Conservation (phyloP, 2,329 filamentous ascomycete species). For the Elsinoe batatas region DNA sequence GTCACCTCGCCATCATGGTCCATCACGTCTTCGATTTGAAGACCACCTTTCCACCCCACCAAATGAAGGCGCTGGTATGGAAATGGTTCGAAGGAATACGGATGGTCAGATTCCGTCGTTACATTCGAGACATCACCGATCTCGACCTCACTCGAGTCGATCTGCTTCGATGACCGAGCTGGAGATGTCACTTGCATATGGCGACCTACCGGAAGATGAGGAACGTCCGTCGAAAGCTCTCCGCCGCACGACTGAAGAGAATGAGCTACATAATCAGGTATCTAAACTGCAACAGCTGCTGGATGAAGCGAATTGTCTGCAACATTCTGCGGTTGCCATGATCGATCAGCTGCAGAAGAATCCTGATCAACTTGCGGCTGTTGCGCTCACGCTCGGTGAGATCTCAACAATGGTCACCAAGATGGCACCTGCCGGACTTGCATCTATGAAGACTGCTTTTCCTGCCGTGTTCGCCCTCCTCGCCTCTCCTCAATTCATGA, state of each 20-base stretch:
- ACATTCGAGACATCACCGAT: slow-evolving; percentile 7
- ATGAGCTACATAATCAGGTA: slow-evolving; percentile 58
- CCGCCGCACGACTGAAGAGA: slow-evolving; percentile 38
- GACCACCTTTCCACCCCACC: slow-evolving; percentile 22
- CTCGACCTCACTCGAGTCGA: slow-evolving; percentile 20
- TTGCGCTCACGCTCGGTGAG: slow-evolving; percentile 85
- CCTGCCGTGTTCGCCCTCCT: slow-evolving; percentile 81
- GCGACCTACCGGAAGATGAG: slow-evolving; percentile 50
- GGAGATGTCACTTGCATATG: slow-evolving; percentile 89
- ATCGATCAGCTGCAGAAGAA: slow-evolving; percentile 72
- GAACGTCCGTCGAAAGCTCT: slow-evolving; percentile 47
- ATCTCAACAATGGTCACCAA: slow-evolving; percentile 73
- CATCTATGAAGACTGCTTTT: slow-evolving; percentile 66
- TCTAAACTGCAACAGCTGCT: slow-evolving; percentile 65
- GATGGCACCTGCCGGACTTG: slow-evolving; percentile 71
- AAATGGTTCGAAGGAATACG: slow-evolving; percentile 36
- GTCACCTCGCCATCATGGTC: slow-evolving; percentile 17
- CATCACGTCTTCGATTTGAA: slow-evolving; percentile 25
- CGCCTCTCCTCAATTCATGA: slow-evolving; percentile 85
- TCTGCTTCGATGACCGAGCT: slow-evolving; percentile 44
- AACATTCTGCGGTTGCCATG: slow-evolving; percentile 71
- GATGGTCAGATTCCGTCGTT: slow-evolving; percentile 24
- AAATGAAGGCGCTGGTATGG: slow-evolving; percentile 19
- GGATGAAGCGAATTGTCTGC: slow-evolving; percentile 79
- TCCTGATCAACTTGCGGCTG: slow-evolving; percentile 85